Percentiles rank a stretch among this genome's conserved stretches.
Evolutionary conservation across 2,329 filamentous ascomycete genomes (phyloP).

Genomic region (Fusarium sp.): DNA sequence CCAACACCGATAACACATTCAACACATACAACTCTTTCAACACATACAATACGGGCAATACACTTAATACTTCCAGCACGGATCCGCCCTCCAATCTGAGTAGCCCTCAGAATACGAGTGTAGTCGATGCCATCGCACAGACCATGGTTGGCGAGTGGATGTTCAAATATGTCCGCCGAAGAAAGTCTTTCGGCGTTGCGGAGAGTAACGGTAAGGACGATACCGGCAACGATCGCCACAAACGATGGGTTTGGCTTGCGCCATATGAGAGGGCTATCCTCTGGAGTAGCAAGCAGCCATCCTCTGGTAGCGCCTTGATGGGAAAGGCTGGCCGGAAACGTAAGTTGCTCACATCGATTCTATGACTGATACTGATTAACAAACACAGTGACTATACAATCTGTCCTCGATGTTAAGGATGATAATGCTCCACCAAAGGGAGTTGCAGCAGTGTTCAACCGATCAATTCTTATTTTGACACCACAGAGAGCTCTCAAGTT

Average conservation of each 20-base stretch:
- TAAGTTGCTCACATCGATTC: conserved; percentile 62
- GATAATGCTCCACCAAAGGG: conserved; percentile 86
- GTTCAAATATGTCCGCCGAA: conserved; percentile 87
- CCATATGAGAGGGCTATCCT: conserved; percentile 96
- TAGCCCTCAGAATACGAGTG: conserved; percentile 74
- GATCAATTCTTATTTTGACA: conserved; percentile 94
- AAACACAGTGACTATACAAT: conserved; percentile 84
- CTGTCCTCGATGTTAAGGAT: conserved; percentile 95
- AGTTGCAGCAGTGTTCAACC: conserved; percentile 75
- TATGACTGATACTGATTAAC: conserved; percentile 44
- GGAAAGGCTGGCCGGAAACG: conserved; percentile 95
- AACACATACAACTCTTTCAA: conserved; percentile 61
- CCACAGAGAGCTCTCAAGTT: conserved; percentile 95
- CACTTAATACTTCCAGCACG: conserved; percentile 58
- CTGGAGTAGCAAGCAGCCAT: conserved; percentile 98
- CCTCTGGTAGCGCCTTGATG: conserved; percentile 84
- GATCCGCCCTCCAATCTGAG: conserved; percentile 57
- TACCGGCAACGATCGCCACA: conserved; percentile 82
- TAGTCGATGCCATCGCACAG: conserved; percentile 96
- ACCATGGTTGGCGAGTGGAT: conserved; percentile 99
- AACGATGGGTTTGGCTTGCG: conserved; percentile 98
- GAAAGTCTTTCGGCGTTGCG: conserved; percentile 88
- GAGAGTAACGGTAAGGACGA: conserved; percentile 75
- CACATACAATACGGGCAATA: conserved; percentile 65
- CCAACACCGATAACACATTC: conserved; percentile 64